These are phyloP conservation scores for Sclerotinia nivalis DNA, from an alignment of 2,329 filamentous ascomycete species.

Conservation along the genomic window DNA sequence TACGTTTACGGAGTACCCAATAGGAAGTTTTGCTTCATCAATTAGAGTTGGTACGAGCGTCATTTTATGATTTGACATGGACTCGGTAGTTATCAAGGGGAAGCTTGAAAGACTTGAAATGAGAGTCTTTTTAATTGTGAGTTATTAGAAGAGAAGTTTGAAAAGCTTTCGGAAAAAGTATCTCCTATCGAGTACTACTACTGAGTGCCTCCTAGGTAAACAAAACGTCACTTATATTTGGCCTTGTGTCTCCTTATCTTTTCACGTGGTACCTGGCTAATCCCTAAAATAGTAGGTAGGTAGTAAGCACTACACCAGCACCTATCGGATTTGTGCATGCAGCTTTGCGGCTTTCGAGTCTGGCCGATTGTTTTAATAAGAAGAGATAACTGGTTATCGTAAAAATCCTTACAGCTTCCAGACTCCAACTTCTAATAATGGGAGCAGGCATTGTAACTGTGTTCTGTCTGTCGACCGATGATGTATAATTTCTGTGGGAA, in stretches of 20 bases:
- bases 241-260: neutral
- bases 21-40: neutral
- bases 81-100: neutral
- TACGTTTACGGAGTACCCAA: neutral
- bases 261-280: conserved; percentile 3
- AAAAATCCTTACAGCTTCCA: neutral
- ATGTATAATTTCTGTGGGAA: neutral
- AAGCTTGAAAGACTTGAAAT: neutral
- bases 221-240: neutral
- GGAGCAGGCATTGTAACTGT: neutral
- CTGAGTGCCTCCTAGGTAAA: neutral
- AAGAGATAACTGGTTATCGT: neutral
- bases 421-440: neutral
- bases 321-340: neutral
- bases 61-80: neutral
- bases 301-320: neutral
- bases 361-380: neutral
- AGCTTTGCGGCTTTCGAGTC: neutral
- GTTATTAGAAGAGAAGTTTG: neutral
- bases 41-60: neutral
- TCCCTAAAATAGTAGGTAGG: neutral
- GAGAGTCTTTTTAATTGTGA: neutral
- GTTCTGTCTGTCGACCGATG: neutral
- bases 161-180: neutral
- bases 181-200: too few species aligned